Evolutionary conservation across 2,329 filamentous ascomycete genomes (phyloP).

Genomic region (Fusarium cicatricum): DNA sequence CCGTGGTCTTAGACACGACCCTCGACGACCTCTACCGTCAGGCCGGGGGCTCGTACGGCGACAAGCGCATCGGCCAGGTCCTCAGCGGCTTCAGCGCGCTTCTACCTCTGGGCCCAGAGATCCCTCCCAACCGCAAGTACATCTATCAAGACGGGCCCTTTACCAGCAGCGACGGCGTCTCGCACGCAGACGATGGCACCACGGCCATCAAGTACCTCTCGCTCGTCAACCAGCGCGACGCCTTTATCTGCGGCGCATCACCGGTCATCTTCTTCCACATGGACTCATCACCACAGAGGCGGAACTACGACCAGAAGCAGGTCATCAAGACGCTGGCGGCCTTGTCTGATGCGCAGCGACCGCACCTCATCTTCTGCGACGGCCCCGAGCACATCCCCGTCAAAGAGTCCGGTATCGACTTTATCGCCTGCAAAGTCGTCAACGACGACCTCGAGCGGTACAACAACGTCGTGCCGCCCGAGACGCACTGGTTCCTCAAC

Average conservation of each 20-base stretch:
- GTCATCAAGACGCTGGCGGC: constrained; percentile 43
- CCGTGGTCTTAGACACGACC: constrained; percentile 46
- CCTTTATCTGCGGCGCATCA: constrained; percentile 44
- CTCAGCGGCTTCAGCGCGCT: constrained; percentile 42
- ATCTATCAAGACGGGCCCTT: constrained; percentile 49
- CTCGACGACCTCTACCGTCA: constrained; percentile 46
- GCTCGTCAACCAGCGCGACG: constrained; percentile 48
- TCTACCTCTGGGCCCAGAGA: constrained; percentile 37
- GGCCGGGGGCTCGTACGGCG: constrained; percentile 31
- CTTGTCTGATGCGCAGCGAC: constrained; percentile 41
- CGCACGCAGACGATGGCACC: constrained; percentile 14
- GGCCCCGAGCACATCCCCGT: constrained; percentile 37
- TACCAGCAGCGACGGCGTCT: constrained; percentile 32
- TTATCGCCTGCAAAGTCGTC: constrained; percentile 33
- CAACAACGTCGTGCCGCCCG: constrained; percentile 40
- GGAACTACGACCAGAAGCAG: constrained; percentile 43
- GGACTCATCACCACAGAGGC: constrained; percentile 27
- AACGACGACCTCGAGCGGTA: constrained; percentile 44
- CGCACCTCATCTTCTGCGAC: constrained; percentile 45
- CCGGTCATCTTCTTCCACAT: constrained; percentile 45
- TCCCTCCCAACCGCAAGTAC: constrained; percentile 48
- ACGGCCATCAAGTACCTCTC: constrained; percentile 48
- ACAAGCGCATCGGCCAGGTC: constrained; percentile 44
- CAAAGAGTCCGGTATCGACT: constrained; percentile 40
- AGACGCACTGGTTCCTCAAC: constrained; percentile 49